A percentile compares a stretch with the other conserved stretches of the same genome.
Conservation (phyloP, 768 basidiomycete genomes). For the Mycena amicta region DNA sequence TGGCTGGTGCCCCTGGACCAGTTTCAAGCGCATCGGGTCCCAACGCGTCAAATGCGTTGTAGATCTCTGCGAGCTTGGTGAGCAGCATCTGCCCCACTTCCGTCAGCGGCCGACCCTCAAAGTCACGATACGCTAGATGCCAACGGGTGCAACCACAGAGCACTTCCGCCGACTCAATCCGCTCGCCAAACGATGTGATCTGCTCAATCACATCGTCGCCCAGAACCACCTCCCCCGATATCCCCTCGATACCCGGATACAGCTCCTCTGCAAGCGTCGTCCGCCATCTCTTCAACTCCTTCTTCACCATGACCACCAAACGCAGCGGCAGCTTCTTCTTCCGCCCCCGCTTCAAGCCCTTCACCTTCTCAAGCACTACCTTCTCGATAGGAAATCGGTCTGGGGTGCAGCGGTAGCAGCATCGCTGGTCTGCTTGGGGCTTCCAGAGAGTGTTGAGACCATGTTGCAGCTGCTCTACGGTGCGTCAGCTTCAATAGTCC, state of each 20-base stretch:
- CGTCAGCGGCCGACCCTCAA: not conserved
- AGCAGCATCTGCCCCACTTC: not conserved
- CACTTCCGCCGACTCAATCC: not conserved
- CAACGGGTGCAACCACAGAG: conserved; percentile 8
- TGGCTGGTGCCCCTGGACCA: not conserved
- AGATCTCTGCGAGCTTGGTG: not conserved
- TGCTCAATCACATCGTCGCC: conserved; percentile 13
- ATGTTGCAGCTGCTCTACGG: not conserved
- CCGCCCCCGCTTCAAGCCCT: conserved; percentile 9
- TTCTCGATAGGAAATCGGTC: conserved; percentile 7
- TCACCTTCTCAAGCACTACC: conserved; percentile 4
- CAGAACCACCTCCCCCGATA: conserved; percentile 2
- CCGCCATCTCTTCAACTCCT: conserved; percentile 7
- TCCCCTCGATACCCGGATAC: conserved; percentile 13
- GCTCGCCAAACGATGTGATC: conserved; percentile 10
- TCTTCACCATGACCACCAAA: not conserved
- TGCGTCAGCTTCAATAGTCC: not conserved
- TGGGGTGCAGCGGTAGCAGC: conserved; percentile 19
- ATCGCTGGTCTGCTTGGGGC: conserved; percentile 1
- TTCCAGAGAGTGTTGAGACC: not conserved
- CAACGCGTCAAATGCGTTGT: not conserved
- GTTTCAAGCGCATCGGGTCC: not conserved
- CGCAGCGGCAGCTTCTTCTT: not conserved
- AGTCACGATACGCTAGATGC: not conserved
- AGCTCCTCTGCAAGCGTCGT: not conserved